Base-by-base conservation (phyloP, 768 basidiomycete species). In the Kwoniella newhampshirensis region DNA sequence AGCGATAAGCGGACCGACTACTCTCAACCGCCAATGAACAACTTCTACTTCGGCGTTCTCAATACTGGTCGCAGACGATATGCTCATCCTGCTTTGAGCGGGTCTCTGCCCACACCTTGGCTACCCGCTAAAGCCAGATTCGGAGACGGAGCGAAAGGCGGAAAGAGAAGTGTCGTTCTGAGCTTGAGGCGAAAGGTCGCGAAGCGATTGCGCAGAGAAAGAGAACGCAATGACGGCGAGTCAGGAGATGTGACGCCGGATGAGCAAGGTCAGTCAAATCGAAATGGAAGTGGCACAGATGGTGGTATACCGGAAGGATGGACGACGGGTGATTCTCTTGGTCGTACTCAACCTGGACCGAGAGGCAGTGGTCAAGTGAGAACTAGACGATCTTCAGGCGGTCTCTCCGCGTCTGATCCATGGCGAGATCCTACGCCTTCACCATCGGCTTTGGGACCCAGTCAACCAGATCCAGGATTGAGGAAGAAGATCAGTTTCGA, bases 31-130 rank as follows among this genome's bases (percentile, higher is more conserved):
- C 94, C 94, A 0, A 92, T 98, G 89, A 86, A 88, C 13, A 90
- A 90, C 66, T 93, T 90, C 85, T 97, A 91, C 74, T 82, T 82
- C 41, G 94, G 94, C 0, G 90, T 98, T 20, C 80, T 98, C 13
- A 94, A 94, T 73, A 96, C 92, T n/a, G 91, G 91, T 9, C 91
- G 93, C 75, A 81, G 89, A 47, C 85, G 93, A 39, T 98, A 97
- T 66, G 92, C 89, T 0, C 94, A 97, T 73, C 94, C 94, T 3
- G 94, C 91, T 1, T 81, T 98, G 20, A 90, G 87, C n/a, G 94
- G 94, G 1, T 83, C 88, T 3, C 82, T 98, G 0, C 94, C 94
- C 2, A 85, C 87, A 56, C 93, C 94, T 0, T 98, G 94, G 94
- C 82, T 97, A 2, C 93, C 93, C 1, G 78, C 91, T 49, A 90